Percentiles rank a stretch among this genome's conserved stretches.
Conservation (phyloP, 2,329 filamentous ascomycete species). For the Calonectria multiphialidica region DNA sequence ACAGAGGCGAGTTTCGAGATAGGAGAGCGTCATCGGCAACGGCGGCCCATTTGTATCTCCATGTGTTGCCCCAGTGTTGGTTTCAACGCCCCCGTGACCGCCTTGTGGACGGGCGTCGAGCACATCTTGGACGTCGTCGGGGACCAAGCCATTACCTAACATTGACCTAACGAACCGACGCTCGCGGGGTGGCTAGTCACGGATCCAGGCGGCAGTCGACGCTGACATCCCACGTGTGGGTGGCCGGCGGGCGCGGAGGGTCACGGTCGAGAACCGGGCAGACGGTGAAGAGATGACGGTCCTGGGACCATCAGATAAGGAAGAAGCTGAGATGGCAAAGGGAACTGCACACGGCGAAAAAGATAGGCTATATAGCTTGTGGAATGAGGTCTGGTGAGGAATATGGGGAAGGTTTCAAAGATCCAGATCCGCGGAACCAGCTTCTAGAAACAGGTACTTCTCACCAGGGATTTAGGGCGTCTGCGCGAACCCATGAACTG, state of each 20-base stretch:
- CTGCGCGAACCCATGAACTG: background rate
- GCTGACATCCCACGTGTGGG: conserved; percentile 39
- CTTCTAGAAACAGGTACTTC: conserved; percentile 26
- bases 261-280: background rate
- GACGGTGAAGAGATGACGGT: background rate
- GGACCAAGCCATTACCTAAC: conserved; percentile 44
- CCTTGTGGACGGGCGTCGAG: conserved; percentile 11
- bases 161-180: conserved; percentile 17
- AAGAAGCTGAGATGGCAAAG: background rate
- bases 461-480: background rate
- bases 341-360: conserved; percentile 40
- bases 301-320: background rate
- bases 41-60: conserved; percentile 3
- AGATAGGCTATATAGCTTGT: conserved; percentile 40
- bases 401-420: conserved; percentile 20
- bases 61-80: background rate
- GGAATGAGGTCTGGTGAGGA: conserved; percentile 31
- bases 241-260: conserved; percentile 30
- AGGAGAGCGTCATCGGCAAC: background rate
- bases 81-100: conserved; percentile 11
- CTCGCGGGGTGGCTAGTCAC: conserved; percentile 36
- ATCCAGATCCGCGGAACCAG: conserved; percentile 23
- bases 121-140: background rate
- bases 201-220: conserved; percentile 31
- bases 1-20: background rate